Base-by-base conservation (phyloP, 2,329 filamentous ascomycete species). In the Colletotrichum trifolii region DNA sequence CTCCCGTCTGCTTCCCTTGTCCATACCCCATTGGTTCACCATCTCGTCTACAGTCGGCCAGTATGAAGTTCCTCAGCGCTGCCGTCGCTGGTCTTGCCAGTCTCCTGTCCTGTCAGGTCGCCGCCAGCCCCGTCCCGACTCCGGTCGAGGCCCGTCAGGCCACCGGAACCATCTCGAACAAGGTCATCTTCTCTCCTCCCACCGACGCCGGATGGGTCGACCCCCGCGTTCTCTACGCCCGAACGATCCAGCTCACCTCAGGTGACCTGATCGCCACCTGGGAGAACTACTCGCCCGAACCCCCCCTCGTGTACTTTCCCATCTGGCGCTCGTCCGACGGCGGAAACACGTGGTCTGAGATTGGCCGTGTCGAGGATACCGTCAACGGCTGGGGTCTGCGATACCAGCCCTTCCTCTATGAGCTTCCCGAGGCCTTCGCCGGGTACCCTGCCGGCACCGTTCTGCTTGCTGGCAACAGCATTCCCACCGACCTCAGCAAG, bases 401-500 rank as follows among this genome's bases (percentile, higher is more conserved):
- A 36, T 91, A 91, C 71, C 91, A 93, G 71, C 91, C 91, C 0
- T 85, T 86, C 73, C 79, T 93, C 15, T 91, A 90, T 71, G 82
- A 87, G 68, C 82, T 93, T 3, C 85, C 87, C 0, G 77, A 83
- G 45, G 73, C 76, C 2, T 79, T 92, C 52, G 90, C 84, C 13
- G 78, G 81, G 1, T 91, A 83, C 71, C 76, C 82, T 1, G 83
- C 83, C 4, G 91, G 89, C 4, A 91, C 89, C 0, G 77, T 93
- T n/a, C 79, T 93, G 15, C 75, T 85, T 8, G 82, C 88, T 0
- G 89, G 87, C 1, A 89, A 84, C 67, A 86, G 85, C 36, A 88
- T 88, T 47, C 85, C 85, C 0, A 79, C 79, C 2, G 77, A 91
- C 73, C 79, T 91, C 34, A 87, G 84, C 43, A 77, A 81, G 64